Evolutionary conservation across 2,329 filamentous ascomycete species (phyloP).

Genomic region (Penicillium hesseltinei): DNA sequence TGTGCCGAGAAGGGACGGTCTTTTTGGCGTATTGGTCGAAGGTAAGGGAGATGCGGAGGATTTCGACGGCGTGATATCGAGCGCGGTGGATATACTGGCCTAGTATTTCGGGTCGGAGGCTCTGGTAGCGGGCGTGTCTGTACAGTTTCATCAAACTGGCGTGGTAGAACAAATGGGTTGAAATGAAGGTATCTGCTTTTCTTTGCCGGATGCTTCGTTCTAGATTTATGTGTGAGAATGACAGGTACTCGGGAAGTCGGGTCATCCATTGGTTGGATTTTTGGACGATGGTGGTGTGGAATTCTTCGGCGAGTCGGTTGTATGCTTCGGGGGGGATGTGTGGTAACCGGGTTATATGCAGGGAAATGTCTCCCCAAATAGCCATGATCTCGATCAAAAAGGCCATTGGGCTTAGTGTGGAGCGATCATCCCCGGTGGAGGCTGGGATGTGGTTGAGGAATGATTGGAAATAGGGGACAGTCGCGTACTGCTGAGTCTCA

Average conservation of each 20-base stretch:
- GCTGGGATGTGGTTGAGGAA: slow-evolving; percentile 45
- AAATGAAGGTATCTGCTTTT: slow-evolving; percentile 59
- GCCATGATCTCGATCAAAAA: slow-evolving; percentile 62
- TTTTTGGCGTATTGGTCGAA: slow-evolving; percentile 26
- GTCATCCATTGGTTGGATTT: slow-evolving; percentile 59
- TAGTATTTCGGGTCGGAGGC: slow-evolving; percentile 44
- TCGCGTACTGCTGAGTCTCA: slow-evolving; percentile 58
- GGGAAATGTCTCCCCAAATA: slow-evolving; percentile 65
- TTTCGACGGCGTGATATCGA: slow-evolving; percentile 52
- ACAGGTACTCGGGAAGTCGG: slow-evolving; percentile 55
- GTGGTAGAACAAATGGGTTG: slow-evolving; percentile 66
- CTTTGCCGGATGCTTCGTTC: slow-evolving; percentile 54
- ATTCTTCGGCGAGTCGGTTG: slow-evolving; percentile 48
- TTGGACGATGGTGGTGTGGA: slow-evolving; percentile 53
- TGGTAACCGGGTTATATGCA: slow-evolving; percentile 56
- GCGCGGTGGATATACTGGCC: slow-evolving; percentile 50
- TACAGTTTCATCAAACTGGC: slow-evolving; percentile 64
- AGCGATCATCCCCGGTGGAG: slow-evolving; percentile 38
- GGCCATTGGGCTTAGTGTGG: slow-evolving; percentile 53
- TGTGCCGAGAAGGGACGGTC: slow-evolving; percentile 20
- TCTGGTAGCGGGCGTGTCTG: slow-evolving; percentile 54
- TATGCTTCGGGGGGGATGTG: slow-evolving; percentile 47
- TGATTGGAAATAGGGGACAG: slow-evolving; percentile 61
- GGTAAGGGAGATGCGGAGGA: slow-evolving; percentile 48
- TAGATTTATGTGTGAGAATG: slow-evolving; percentile 58